Base-by-base conservation (phyloP, 192 early-diverging fungal genomes). In the Thoreauomyces humboldtii region DNA sequence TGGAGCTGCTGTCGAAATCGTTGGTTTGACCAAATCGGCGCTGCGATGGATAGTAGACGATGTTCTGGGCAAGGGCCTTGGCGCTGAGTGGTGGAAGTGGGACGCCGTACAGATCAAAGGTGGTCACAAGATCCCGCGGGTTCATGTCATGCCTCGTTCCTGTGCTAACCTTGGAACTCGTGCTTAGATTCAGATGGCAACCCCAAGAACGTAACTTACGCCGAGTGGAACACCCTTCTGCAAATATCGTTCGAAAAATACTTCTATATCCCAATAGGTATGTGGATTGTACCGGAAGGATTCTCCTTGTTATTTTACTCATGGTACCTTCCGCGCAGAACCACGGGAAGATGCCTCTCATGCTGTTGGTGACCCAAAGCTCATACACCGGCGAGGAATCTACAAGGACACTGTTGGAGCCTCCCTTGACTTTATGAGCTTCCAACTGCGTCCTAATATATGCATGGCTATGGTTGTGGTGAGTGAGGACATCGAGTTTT, bases 401-500 rank as follows among this genome's bases (percentile, higher is more conserved):
- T 99, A 97, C 76, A 96, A 94, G 69, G 97, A 99, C 72, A 87
- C 86, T 0, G 81, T 83, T 28, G 88, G 84, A 7, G 80, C 92
- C 2, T 79, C 87, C 6, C 70, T 81, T 12, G 77, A 83, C 5
- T 94, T 84, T 76, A 83, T 88, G 0, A 93, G 96, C 72, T 96
- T 93, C 61, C 97, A 98, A 78, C 78, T 99, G 52, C 81, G 95
- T 6, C 94, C 94, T 29, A 99, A 99, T 71, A 84, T 94, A 57
- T 75, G 84, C 37, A 80, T 96, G 15, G 94, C 95, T 11, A 93
- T 99, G 89, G 86, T 84, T 5, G 91, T 93, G 34, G 81, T 80
- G 50, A 53, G 76, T 52, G 19, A 27, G 9, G 15, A 43, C 5
- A 2, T 24, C 2, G 3, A 11, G 24, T 6, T 22, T 7, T 52